Percentiles rank a stretch among this genome's conserved stretches.
Conservation (phyloP, 2,329 filamentous ascomycete genomes). For the Pseudogymnoascus sp. region DNA sequence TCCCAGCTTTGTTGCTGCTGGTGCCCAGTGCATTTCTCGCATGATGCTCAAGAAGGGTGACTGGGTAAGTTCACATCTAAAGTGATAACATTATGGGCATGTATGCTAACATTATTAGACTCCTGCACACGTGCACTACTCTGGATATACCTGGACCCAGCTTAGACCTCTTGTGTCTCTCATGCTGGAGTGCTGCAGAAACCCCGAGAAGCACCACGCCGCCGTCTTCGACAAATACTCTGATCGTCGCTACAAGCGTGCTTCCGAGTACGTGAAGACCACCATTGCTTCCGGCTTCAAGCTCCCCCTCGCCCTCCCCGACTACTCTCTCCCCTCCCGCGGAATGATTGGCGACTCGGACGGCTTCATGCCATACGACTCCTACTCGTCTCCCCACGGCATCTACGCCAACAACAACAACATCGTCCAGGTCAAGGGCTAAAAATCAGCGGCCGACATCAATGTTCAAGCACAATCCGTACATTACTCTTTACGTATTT, state of each 20-base stretch:
- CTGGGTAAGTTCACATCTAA: constrained; percentile 60
- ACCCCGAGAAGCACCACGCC: constrained; percentile 70
- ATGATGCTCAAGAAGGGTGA: constrained; percentile 83
- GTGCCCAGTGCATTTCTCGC: constrained; percentile 84
- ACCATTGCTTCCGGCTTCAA: constrained; percentile 58
- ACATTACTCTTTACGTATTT: constrained; percentile 6
- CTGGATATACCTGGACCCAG: constrained; percentile 83
- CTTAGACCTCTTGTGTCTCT: constrained; percentile 68
- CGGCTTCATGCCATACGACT: constrained; percentile 20
- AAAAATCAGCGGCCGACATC: constrained; percentile 4
- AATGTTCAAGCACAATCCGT: constrained; percentile 7
- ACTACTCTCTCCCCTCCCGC: constrained; percentile 21
- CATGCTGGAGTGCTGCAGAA: constrained; percentile 81
- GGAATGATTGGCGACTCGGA: constrained; percentile 20
- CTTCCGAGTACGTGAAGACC: constrained; percentile 69
- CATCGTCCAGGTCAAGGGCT: constrained; percentile 25
- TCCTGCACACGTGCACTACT: constrained; percentile 80
- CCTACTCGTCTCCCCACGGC: neutral
- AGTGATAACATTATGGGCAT: neutral
- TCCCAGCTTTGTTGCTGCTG: constrained; percentile 84
- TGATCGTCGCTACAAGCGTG: constrained; percentile 78
- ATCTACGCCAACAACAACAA: constrained; percentile 16
- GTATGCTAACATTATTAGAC: constrained; percentile 48
- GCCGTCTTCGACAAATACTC: constrained; percentile 90
- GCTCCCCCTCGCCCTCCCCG: constrained; percentile 29